phyloP scores from a whole-genome alignment of 192 early-diverging fungal genomes.

The Thoreauomyces humboldtii region DNA sequence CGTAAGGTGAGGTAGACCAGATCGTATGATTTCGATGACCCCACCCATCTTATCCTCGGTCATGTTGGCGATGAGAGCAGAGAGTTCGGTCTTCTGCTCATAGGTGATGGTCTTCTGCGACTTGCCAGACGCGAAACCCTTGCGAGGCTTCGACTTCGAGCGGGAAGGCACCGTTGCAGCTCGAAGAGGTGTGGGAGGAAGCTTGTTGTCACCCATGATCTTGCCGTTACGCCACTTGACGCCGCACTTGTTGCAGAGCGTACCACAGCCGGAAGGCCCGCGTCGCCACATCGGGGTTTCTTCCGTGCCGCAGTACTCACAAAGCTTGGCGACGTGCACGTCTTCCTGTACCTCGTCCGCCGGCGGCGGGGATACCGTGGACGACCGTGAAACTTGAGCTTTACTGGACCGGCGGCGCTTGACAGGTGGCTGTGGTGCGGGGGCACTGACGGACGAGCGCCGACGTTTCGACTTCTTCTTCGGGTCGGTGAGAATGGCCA shows the following conservation, averaged over 20 bases:
- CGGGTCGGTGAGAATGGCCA: slow-evolving; percentile 20
- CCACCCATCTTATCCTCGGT: slow-evolving; percentile 18
- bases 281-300: slow-evolving; percentile 47
- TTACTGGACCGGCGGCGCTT: slow-evolving; percentile 12
- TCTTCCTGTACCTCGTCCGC: neutral
- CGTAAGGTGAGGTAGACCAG: slow-evolving; percentile 30
- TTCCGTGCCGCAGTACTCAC: slow-evolving; percentile 31
- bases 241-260: slow-evolving; percentile 47
- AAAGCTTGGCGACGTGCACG: slow-evolving; percentile 10
- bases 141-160: neutral
- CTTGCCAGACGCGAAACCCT: neutral
- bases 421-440: neutral
- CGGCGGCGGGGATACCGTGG: neutral
- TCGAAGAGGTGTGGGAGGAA: neutral
- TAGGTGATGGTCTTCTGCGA: slow-evolving; percentile 27
- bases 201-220: slow-evolving; percentile 26
- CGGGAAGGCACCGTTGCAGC: slow-evolving; percentile 3
- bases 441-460: slow-evolving; percentile 9
- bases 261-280: slow-evolving; percentile 37
- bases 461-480: slow-evolving; percentile 18
- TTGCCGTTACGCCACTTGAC: slow-evolving; percentile 41
- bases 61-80: slow-evolving; percentile 26
- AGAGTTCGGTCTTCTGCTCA: slow-evolving; percentile 34
- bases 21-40: slow-evolving; percentile 37
- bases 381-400: neutral